phyloP scores from a whole-genome alignment of 495 filamentous ascomycete species.

The Aspergillus egyptiacus region DNA sequence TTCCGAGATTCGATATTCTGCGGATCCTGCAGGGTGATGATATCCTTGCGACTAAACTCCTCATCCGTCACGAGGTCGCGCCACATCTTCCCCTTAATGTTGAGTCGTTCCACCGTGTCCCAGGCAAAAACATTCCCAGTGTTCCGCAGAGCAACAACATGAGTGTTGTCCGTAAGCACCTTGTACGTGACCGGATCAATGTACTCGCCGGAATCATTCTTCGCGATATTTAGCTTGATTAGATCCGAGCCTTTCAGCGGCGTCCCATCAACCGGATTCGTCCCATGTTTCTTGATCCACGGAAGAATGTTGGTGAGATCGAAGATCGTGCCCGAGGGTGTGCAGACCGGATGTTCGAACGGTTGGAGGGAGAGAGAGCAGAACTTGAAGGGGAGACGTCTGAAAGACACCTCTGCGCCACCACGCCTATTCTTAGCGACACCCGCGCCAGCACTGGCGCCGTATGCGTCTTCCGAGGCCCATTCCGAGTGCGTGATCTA shows the following conservation, averaged over 20 bases:
- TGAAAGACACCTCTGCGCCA: slow-evolving; percentile 61
- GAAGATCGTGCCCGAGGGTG: slow-evolving; percentile 69
- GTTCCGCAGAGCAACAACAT: slow-evolving; percentile 83
- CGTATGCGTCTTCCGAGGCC: slow-evolving; percentile 83
- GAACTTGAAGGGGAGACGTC: slow-evolving; percentile 93
- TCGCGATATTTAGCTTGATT: slow-evolving; percentile 83
- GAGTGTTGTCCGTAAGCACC: slow-evolving; percentile 94
- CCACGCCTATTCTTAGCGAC: slow-evolving; percentile 45
- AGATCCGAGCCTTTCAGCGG: slow-evolving; percentile 75
- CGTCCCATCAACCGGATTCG: slow-evolving; percentile 80
- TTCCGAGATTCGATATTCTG: slow-evolving; percentile 83
- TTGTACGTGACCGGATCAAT: slow-evolving; percentile 97
- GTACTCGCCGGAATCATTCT: slow-evolving; percentile 89
- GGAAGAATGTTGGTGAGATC: slow-evolving; percentile 80
- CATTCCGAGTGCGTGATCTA: slow-evolving; percentile 93
- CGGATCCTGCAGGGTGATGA: slow-evolving; percentile 95
- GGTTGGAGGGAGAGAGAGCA: slow-evolving; percentile 94
- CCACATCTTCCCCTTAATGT: slow-evolving; percentile 98
- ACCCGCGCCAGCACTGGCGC: slow-evolving; percentile 66
- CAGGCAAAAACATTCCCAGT: slow-evolving; percentile 93
- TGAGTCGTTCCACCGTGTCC: slow-evolving; percentile 91
- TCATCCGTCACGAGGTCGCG: slow-evolving; percentile 80
- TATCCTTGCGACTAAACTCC: slow-evolving; percentile 85
- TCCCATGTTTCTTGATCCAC: slow-evolving; percentile 90
- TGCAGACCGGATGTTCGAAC: slow-evolving; percentile 81